Percentiles rank a stretch among this genome's conserved stretches.
Conservation (phyloP, 306 rosid species). For the Trifolium repens region DNA sequence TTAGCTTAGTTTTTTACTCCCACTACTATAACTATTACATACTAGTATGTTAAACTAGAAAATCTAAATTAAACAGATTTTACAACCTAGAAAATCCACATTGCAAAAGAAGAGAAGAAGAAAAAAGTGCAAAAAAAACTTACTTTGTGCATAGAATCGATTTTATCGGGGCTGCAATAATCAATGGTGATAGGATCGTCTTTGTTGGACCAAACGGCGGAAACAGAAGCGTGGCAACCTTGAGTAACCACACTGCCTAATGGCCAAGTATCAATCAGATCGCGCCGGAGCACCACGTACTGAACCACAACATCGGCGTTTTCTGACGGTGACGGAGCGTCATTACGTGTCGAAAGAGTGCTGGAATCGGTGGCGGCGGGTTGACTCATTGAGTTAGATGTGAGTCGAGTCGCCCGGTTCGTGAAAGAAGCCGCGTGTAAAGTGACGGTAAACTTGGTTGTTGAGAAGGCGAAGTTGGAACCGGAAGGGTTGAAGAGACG, state of each 20-base stretch:
- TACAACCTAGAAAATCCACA: not conserved
- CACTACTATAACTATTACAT: too few species aligned
- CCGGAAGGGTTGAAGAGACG: conserved; percentile 45
- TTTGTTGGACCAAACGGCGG: conserved; percentile 74
- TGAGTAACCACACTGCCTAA: conserved; percentile 85
- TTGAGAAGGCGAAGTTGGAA: conserved; percentile 19
- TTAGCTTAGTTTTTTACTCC: too few species aligned
- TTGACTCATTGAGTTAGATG: conserved; percentile 68
- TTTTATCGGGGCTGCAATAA: conserved; percentile 73
- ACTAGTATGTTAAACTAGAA: too few species aligned
- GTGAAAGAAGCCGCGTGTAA: conserved; percentile 18
- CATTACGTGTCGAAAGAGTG: conserved; percentile 27
- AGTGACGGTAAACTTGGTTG: conserved; percentile 9
- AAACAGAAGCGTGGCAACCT: conserved; percentile 91
- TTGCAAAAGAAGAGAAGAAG: not conserved
- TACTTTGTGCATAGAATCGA: conserved; percentile 89
- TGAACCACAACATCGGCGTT: conserved; percentile 64
- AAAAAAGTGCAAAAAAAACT: not conserved
- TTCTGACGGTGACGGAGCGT: conserved; percentile 35
- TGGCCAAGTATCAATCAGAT: conserved; percentile 86
- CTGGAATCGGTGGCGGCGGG: conserved; percentile 36
- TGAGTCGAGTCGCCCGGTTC: conserved; percentile 45
- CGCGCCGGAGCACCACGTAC: conserved; percentile 95
- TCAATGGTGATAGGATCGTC: conserved; percentile 65
- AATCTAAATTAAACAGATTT: not conserved